Evolutionary conservation across 202 grass and related monocot genomes (phyloP), one percentile per base, ranked within the genome.

Genomic region (Hordeum pubiflorum): DNA sequence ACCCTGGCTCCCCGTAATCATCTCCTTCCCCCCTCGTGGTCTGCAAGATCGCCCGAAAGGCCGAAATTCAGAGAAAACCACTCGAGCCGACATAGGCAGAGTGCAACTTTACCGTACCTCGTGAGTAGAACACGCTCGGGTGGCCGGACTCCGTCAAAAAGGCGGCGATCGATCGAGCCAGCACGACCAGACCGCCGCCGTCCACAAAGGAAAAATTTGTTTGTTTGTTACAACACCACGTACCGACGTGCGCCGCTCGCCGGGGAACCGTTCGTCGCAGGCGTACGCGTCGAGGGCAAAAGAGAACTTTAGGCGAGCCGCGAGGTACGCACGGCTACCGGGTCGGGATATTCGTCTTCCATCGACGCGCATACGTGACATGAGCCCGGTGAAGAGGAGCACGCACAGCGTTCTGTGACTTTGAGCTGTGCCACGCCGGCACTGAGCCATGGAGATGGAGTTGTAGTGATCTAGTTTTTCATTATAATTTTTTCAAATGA

Each of bases 101-200:
- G 87, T 89, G 87, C 87, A 82, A 62, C 83, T 86, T 89, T 86
- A 86, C 44, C 83, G 12, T 70, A 62, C 17, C 50, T 54, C 79
- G 82, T 9, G 3, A 32, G 18, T 17, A 68, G 72, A 66, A 18
- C 58, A 82, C 48, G 59, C 75, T 77, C 57, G 54, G 40, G 3
- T 41, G 29, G 62, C 39, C 22, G 67, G 67, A 85, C 87, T 38
- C 8, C 83, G 87, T 86, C 83, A 86, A 89, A 89, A 89, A 56
- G 39, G 68, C 37, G 46, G 1, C 55, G 9, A 22, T 23, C 2
- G 11, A 14, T 72, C 55, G 9, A 22, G 64, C 21, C 56, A 67
- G 79, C 63, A 67, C 68, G 81, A 78, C 72, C 82, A 21, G 81
- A 79, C 71, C 73, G 33, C 58, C 21, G 67, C 81, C n/a, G 37